These are phyloP conservation scores for Hypoxylon lienhwacheense DNA, from an alignment of 495 filamentous ascomycete genomes.

Conservation along the genomic window DNA sequence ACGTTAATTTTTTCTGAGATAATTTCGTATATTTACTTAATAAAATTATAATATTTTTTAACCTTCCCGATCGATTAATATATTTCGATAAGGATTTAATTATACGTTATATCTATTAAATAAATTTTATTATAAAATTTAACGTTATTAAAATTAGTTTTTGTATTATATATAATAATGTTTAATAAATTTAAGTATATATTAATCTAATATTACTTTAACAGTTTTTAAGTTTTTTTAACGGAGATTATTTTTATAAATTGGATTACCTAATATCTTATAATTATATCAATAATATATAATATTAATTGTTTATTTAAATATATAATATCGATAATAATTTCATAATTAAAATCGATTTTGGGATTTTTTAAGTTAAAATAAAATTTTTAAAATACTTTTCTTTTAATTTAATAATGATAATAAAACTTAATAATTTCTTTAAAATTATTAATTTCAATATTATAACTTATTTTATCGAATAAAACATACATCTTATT, in stretches of 20 bases:
- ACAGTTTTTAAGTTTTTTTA: constrained; percentile 31
- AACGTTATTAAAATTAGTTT: too few relatives aligned
- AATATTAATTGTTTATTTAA: constrained; percentile 12
- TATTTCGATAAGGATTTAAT: too few relatives aligned
- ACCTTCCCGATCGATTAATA: too few relatives aligned
- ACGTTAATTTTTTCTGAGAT: too few relatives aligned
- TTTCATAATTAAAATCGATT: constrained; percentile 25
- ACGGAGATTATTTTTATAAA: constrained; percentile 19
- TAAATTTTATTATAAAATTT: too few relatives aligned
- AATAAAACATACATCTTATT: background rate
- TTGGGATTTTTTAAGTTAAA: constrained; percentile 23
- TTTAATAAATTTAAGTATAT: too few relatives aligned
- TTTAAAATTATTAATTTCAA: too few relatives aligned
- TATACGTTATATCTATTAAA: too few relatives aligned
- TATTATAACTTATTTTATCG: constrained; percentile 1
- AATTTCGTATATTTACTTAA: too few relatives aligned
- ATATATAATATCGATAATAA: constrained; percentile 28
- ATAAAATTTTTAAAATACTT: background rate
- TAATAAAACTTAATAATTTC: background rate
- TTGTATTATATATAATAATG: too few relatives aligned
- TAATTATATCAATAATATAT: constrained; percentile 7
- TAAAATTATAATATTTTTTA: too few relatives aligned
- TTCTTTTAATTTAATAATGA: background rate
- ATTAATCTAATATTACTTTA: too few relatives aligned
- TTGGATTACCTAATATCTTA: constrained; percentile 13